A percentile compares a stretch with the other conserved stretches of the same genome.
These are phyloP conservation scores for Fusarium sp. DNA, from an alignment of 2,329 filamentous ascomycete genomes.

Conservation along the genomic window DNA sequence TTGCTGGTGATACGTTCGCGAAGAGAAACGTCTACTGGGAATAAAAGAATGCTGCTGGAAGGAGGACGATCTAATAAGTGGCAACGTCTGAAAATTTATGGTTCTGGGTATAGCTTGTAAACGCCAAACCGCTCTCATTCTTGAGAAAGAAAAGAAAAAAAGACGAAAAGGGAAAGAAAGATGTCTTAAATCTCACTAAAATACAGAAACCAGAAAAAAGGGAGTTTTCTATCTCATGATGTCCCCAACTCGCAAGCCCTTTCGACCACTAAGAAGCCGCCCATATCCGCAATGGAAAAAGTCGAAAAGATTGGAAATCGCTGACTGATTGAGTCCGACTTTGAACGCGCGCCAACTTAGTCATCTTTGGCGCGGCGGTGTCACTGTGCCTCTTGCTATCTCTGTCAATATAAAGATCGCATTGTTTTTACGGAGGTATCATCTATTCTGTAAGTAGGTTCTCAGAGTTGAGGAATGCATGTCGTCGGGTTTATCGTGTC, in stretches of 20 bases:
- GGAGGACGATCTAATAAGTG: conserved; percentile 4
- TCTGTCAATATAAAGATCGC: neutral
- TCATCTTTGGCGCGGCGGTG: conserved; percentile 30
- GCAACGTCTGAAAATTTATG: conserved; percentile 8
- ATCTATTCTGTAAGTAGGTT: no score
- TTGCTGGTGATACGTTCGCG: conserved; percentile 10
- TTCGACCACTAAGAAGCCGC: conserved; percentile 33
- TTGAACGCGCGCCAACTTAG: conserved; percentile 44
- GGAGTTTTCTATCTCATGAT: conserved; percentile 26
- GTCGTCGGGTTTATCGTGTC: neutral
- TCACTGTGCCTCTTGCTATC: neutral
- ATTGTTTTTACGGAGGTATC: neutral
- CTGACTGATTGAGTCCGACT: conserved; percentile 38
- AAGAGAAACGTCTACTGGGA: neutral
- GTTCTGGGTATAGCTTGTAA: conserved; percentile 5
- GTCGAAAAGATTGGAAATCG: conserved; percentile 36
- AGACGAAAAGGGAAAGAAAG: neutral
- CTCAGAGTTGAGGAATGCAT: neutral
- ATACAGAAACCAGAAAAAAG: conserved; percentile 8
- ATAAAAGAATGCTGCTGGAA: neutral
- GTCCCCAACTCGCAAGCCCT: conserved; percentile 16
- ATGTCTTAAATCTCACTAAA: conserved; percentile 16
- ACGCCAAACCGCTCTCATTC: conserved; percentile 33
- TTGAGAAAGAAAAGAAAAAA: neutral
- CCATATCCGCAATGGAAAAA: conserved; percentile 17